These are phyloP conservation scores for Chaetomiaceae sp. DNA, from an alignment of 2,329 filamentous ascomycete genomes.

Conservation along the genomic window DNA sequence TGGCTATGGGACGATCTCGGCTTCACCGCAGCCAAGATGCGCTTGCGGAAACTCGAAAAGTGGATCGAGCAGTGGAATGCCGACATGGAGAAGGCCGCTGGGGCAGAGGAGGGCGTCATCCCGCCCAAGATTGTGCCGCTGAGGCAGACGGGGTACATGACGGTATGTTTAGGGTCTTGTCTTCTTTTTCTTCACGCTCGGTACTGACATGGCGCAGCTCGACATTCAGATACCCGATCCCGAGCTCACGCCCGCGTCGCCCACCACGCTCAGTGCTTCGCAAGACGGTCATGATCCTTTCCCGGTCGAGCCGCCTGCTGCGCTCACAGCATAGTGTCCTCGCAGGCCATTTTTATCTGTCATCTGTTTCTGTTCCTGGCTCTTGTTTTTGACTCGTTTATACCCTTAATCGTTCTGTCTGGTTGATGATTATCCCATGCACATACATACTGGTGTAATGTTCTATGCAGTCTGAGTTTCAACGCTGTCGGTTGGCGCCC, in stretches of 20 bases:
- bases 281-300: slow-evolving; percentile 8
- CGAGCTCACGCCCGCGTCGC: slow-evolving; percentile 53
- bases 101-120: slow-evolving; percentile 45
- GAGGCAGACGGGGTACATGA: slow-evolving; percentile 83
- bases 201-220: slow-evolving; percentile 47
- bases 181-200: neutral
- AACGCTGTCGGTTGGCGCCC: neutral
- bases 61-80: slow-evolving; percentile 88
- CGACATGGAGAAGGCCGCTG: slow-evolving; percentile 55
- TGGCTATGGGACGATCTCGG: slow-evolving; percentile 95
- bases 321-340: slow-evolving; percentile 12
- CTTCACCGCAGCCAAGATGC: slow-evolving; percentile 67
- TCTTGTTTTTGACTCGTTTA: slow-evolving; percentile 1
- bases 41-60: slow-evolving; percentile 64
- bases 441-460: slow-evolving; percentile 7
- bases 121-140: slow-evolving; percentile 72
- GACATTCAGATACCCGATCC: slow-evolving; percentile 80
- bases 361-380: neutral
- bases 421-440: slow-evolving; percentile 12
- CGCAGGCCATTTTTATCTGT: too few species aligned
- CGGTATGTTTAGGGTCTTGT: slow-evolving; percentile 44
- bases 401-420: slow-evolving; percentile 12
- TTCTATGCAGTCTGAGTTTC: neutral
- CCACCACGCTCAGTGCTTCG: slow-evolving; percentile 39
- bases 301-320: slow-evolving; percentile 29